Evolutionary conservation across 2,329 filamentous ascomycete genomes (phyloP), one percentile per base, ranked within the genome.

Genomic region (Penicillium sumatraense): DNA sequence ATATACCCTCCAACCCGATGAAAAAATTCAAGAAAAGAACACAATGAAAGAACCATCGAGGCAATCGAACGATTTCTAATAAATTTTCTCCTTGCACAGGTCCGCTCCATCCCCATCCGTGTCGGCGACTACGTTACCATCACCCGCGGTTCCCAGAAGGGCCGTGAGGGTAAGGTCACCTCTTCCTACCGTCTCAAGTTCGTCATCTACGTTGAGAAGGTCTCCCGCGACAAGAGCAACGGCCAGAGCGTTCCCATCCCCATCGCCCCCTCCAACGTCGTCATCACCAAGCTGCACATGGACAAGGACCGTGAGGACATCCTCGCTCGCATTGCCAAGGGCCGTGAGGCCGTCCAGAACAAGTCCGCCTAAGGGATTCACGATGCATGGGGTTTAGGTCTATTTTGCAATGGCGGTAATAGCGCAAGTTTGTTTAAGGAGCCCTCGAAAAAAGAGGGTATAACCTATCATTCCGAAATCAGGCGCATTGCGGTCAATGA

Each of bases 131-230:
- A 96, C 83, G 92, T 98, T 78, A 85, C 84, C 76, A 89, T 99
- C 74, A 89, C 93, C 77, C 93, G 95, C 71, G 95, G 95, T 74
- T 83, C 84, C 82, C 90, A 96, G 87, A 98, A 98, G 87, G 95
- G 93, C 77, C 91, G 92, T 75, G 93, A 98, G 85, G 95, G 95
- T 85, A 98, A 98, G 86, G 86, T 99, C 82, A 93, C 89, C 73
- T 91, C 90, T 74, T 93, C 98, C 79, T 99, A 96, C 89, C 91
- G 92, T 80, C 89, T 96, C 75, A 98, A 98, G 83, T 99, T 95
- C 83, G 86, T 92, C 77, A 89, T 99, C 78, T 93, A 98, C 88
- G 81, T 99, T 80, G 93, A 97, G 87, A 91, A 93, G 74, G 89
- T 99, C 78, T 88, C 88, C 80, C 91, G 93, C 78, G 95, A 99